phyloP scores from a whole-genome alignment of 768 basidiomycete species.

The Collybia sordida region DNA sequence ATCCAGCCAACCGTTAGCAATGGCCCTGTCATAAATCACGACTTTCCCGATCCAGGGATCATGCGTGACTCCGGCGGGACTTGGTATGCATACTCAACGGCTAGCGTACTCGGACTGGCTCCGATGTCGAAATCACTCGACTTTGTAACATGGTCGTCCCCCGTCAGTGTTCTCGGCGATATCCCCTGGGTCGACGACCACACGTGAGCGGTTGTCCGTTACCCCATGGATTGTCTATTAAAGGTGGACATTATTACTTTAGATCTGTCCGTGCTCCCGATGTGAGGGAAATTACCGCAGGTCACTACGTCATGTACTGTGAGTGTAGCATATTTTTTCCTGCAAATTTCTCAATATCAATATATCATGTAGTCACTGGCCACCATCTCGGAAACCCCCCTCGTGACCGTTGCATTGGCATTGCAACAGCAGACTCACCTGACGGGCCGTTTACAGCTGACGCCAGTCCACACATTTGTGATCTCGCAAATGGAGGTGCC shows the following conservation, averaged over 20 bases:
- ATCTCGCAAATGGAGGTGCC: slow-evolving; percentile 20
- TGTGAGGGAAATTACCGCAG: slow-evolving; percentile 10
- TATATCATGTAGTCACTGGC: slow-evolving; percentile 18
- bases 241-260: not conserved
- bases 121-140: slow-evolving; percentile 11
- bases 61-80: slow-evolving; percentile 9
- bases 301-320: slow-evolving; percentile 7
- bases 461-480: slow-evolving; percentile 20
- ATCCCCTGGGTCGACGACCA: slow-evolving; percentile 15
- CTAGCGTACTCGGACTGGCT: not conserved
- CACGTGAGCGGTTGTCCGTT: slow-evolving; percentile 8
- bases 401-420: slow-evolving; percentile 22
- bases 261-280: slow-evolving; percentile 19
- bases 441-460: slow-evolving; percentile 26
- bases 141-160: slow-evolving; percentile 15
- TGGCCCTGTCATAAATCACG: slow-evolving; percentile 6
- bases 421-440: slow-evolving; percentile 22
- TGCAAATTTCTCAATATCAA: not conserved
- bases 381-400: slow-evolving; percentile 5
- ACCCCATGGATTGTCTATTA: not conserved
- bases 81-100: slow-evolving; percentile 11
- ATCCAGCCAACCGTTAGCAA: not conserved
- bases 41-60: slow-evolving; percentile 15
- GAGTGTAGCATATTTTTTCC: not conserved
- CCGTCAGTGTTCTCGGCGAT: slow-evolving; percentile 4